These are phyloP conservation scores for Suillus lakei DNA, from an alignment of 768 basidiomycete species.

Conservation along the genomic window DNA sequence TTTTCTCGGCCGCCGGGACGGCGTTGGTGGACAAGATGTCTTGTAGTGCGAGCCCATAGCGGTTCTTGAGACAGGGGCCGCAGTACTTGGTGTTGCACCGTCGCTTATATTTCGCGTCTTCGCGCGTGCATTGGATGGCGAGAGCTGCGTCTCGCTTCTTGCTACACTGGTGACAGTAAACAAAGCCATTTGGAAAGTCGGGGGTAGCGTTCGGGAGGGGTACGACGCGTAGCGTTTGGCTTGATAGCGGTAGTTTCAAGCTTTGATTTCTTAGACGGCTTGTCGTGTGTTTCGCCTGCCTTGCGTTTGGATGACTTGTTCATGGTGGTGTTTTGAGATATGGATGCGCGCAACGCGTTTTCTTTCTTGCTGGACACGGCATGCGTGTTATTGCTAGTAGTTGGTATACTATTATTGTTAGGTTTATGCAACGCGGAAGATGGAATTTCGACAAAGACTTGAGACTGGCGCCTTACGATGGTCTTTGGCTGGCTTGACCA, in stretches of 20 bases:
- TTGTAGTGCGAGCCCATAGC: conserved; percentile 53
- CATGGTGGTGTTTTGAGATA: conserved; percentile 34
- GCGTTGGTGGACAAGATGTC: conserved; percentile 48
- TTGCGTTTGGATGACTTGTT: conserved; percentile 55
- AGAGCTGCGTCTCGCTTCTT: conserved; percentile 57
- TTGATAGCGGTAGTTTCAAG: conserved; percentile 22
- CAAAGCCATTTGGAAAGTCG: conserved; percentile 42
- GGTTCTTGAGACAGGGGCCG: conserved; percentile 66
- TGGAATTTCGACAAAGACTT: conserved; percentile 66
- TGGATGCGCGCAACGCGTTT: conserved; percentile 41
- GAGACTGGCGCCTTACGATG: conserved; percentile 37
- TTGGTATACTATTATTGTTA: conserved; percentile 16
- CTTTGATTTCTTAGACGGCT: conserved; percentile 27
- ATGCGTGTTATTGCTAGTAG: conserved; percentile 26
- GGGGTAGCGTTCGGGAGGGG: conserved; percentile 24
- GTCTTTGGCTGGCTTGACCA: conserved; percentile 25
- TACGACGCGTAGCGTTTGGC: conserved; percentile 19
- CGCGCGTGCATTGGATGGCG: conserved; percentile 43
- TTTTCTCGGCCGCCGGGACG: conserved; percentile 20
- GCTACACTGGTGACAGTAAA: conserved; percentile 77
- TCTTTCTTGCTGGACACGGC: conserved; percentile 47
- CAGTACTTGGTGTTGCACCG: conserved; percentile 68
- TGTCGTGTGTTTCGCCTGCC: conserved; percentile 37
- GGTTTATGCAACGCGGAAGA: conserved; percentile 46
- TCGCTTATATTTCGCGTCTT: conserved; percentile 35